Base-by-base conservation (phyloP, 2,329 filamentous ascomycete genomes). In the Pseudocercospora vitis region DNA sequence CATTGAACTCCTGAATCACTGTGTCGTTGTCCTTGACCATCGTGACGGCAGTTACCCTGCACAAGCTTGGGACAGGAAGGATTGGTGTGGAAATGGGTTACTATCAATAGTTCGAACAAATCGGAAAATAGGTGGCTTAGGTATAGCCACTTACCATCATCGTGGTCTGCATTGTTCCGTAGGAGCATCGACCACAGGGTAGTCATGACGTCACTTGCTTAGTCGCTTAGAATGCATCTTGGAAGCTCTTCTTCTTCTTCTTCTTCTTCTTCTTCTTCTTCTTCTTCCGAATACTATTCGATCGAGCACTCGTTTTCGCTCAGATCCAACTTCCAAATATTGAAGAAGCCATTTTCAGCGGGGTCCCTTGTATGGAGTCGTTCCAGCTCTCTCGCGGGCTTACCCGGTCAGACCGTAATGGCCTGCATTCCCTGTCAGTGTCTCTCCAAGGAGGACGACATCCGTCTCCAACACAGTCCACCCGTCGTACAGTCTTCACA, bases 1-100 rank as follows among this genome's bases (percentile, higher is more conserved):
- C 76, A 57, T 86, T 85, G 74, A 86, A 87, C 65, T 87, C 83
- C 76, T 75, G 60, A 59, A 80, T 78, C 46, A 80, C 76, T 37
- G 76, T 79, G 29, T 76, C 69, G 42, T 73, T 72, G 64, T 77
- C 74, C 68, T 81, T 80, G 53, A 78, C 77, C 76, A 80, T 80
- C 55, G 65, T 76, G 62, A 46, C 24, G 19, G 58, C 45, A 29
- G 45, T 48, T 16, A 14, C 42, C 9, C 37, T 45, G 29, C 48
- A 54, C 12, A 5, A 23, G 24, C 14, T 16, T 26, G 23, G 7
- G 32, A 28, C 14, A 39, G 31, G 46, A 49, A 33, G 9, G 19
- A 12, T 11, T 5, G 18, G 35, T 23, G 23, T 19, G 35, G 19
- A 11, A 19, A 12, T 40, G n/a, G n/a, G n/a, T n/a, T n/a, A n/a